A percentile compares a stretch with the other conserved stretches of the same genome.
Evolutionary conservation across 306 rosid genomes (phyloP).

Genomic region (Dryas octopetala): DNA sequence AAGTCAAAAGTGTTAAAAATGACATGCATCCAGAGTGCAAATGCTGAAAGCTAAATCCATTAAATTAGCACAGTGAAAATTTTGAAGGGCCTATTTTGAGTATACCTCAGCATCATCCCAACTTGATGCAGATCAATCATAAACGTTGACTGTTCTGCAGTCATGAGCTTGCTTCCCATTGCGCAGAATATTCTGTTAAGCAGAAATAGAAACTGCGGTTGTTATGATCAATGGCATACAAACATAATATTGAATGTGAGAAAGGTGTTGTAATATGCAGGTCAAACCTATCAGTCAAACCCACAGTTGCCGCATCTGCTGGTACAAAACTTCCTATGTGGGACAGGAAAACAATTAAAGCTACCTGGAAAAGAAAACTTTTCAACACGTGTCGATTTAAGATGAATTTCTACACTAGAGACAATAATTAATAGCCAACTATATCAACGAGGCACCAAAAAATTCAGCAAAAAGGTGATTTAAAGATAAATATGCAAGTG

Average conservation of each 20-base stretch:
- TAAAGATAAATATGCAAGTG: neutral
- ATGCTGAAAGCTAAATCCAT: neutral
- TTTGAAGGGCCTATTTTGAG: constrained; percentile 16
- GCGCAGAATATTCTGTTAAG: constrained; percentile 85
- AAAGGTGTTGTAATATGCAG: constrained; percentile 27
- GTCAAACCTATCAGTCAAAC: constrained; percentile 88
- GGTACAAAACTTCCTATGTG: constrained; percentile 98
- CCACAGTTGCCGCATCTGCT: constrained; percentile 95
- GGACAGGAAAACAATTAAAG: constrained; percentile 84
- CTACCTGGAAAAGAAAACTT: constrained; percentile 59
- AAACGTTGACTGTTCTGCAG: constrained; percentile 90
- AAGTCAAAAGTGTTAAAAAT: neutral
- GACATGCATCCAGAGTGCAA: neutral
- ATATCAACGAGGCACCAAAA: neutral
- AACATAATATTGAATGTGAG: constrained; percentile 5
- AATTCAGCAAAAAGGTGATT: neutral
- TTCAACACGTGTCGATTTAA: constrained; percentile 4
- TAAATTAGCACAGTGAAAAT: constrained; percentile 13
- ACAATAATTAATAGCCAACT: neutral
- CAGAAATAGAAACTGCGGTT: constrained; percentile 8
- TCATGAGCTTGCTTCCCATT: constrained; percentile 87
- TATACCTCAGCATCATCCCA: constrained; percentile 94
- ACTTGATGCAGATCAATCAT: constrained; percentile 97
- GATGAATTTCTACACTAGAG: neutral
- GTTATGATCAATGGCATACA: constrained; percentile 10